Percentiles rank a stretch among this genome's conserved stretches.
These are phyloP conservation scores for Capsicum pubescens DNA, from an alignment of 257 asterid species.

Conservation along the genomic window DNA sequence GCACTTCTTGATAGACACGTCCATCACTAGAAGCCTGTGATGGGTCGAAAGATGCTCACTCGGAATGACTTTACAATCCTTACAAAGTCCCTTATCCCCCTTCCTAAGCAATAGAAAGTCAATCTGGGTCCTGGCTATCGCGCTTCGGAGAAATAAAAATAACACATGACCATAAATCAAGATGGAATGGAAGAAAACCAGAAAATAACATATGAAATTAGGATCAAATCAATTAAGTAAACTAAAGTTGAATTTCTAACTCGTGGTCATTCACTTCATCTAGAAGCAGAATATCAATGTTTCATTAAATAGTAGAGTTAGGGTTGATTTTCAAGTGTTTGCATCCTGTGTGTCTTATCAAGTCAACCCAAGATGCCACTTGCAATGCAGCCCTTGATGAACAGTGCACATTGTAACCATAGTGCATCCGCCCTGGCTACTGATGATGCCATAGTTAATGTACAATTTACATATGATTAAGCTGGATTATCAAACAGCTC, in stretches of 20 bases:
- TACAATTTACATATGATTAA: background rate
- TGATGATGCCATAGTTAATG: background rate
- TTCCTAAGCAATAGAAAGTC: too few relatives aligned
- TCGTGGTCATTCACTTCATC: background rate
- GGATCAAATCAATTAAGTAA: background rate
- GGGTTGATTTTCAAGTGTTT: conserved; percentile 20
- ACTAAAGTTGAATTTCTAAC: background rate
- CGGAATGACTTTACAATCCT: too few relatives aligned
- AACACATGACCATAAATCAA: conserved; percentile 8
- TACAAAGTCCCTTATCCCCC: too few relatives aligned
- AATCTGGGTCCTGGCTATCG: too few relatives aligned
- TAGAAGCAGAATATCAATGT: background rate
- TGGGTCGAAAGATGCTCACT: too few relatives aligned
- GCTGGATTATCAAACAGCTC: conserved; percentile 7
- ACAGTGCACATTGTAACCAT: conserved; percentile 16
- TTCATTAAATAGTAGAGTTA: background rate
- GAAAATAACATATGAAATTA: background rate
- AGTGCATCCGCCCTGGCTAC: background rate
- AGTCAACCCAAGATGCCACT: background rate
- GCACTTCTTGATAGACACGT: too few relatives aligned
- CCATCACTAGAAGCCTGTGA: too few relatives aligned
- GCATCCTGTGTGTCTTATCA: background rate
- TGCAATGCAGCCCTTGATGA: background rate
- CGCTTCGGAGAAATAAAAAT: background rate
- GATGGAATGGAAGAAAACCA: background rate